Evolutionary conservation across 768 basidiomycete genomes (phyloP).

Genomic region (Mycena vitilis): DNA sequence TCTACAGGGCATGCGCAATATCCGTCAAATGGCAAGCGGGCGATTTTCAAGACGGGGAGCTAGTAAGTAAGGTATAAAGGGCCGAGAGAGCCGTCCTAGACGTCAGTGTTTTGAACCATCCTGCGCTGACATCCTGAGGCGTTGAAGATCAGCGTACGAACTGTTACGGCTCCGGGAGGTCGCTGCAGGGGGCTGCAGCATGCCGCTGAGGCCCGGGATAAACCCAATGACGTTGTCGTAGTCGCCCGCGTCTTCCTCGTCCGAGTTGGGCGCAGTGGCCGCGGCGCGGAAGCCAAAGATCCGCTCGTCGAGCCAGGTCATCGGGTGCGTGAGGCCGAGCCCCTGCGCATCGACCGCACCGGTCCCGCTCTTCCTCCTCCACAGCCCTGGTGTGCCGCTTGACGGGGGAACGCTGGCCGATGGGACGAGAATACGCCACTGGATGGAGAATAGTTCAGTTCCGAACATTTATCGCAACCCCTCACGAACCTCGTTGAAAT

Average conservation of each 20-base stretch:
- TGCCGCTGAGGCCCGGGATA: constrained; percentile 50
- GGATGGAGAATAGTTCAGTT: constrained; percentile 15
- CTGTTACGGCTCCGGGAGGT: constrained; percentile 31
- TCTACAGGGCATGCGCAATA: no score
- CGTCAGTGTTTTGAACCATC: not conserved
- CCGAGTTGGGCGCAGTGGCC: constrained; percentile 63
- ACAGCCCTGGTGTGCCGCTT: constrained; percentile 76
- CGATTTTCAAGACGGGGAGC: not conserved
- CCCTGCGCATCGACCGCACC: constrained; percentile 90
- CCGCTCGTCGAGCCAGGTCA: constrained; percentile 95
- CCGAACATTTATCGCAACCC: constrained; percentile 13
- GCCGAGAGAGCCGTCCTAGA: not conserved
- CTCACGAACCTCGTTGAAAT: constrained; percentile 80
- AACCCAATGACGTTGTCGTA: constrained; percentile 89
- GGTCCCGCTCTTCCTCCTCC: constrained; percentile 83
- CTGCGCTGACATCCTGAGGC: not conserved
- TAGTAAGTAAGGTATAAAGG: not conserved
- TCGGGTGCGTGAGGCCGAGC: constrained; percentile 75
- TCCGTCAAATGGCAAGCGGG: no score
- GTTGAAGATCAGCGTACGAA: constrained; percentile 31
- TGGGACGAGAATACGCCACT: constrained; percentile 86
- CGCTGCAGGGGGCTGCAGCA: constrained; percentile 4
- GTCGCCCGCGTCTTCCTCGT: constrained; percentile 92
- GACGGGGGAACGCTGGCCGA: constrained; percentile 90
- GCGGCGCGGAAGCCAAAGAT: constrained; percentile 77